phyloP scores from a whole-genome alignment of 148 eudicot genomes.

The Dianthus caryophyllus region DNA sequence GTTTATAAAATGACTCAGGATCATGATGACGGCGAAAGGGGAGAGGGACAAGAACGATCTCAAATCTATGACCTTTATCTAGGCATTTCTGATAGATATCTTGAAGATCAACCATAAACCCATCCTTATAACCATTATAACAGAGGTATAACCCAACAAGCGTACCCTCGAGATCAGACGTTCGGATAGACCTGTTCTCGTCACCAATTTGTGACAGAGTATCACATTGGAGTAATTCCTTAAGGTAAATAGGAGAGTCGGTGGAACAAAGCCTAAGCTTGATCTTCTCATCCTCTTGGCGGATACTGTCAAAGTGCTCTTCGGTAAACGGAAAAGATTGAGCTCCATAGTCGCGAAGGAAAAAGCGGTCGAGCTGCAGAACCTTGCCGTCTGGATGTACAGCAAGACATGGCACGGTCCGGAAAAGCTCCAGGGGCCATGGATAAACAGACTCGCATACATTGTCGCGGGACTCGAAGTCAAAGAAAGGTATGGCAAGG shows the following conservation, averaged over 20 bases:
- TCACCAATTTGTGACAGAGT: too few relatives aligned
- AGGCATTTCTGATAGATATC: too few relatives aligned
- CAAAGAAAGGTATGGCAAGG: neutral
- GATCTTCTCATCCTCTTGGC: neutral
- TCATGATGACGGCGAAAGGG: neutral
- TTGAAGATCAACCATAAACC: slow-evolving; percentile 2
- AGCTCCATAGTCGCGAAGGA: neutral
- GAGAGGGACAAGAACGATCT: slow-evolving; percentile 5
- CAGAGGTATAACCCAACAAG: slow-evolving; percentile 6
- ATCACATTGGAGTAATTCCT: too few relatives aligned
- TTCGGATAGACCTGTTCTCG: neutral
- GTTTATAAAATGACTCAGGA: neutral
- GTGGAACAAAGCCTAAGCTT: neutral
- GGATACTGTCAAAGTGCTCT: neutral
- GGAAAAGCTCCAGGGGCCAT: neutral
- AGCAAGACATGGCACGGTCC: neutral
- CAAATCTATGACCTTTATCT: neutral
- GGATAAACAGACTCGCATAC: neutral
- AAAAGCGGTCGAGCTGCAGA: neutral
- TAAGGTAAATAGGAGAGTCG: neutral
- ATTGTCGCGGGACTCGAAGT: neutral
- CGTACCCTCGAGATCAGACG: neutral
- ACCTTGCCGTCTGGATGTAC: neutral
- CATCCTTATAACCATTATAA: neutral
- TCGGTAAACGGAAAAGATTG: neutral